phyloP scores from a whole-genome alignment of 495 filamentous ascomycete genomes.

The Astrothelium macrocarpum region DNA sequence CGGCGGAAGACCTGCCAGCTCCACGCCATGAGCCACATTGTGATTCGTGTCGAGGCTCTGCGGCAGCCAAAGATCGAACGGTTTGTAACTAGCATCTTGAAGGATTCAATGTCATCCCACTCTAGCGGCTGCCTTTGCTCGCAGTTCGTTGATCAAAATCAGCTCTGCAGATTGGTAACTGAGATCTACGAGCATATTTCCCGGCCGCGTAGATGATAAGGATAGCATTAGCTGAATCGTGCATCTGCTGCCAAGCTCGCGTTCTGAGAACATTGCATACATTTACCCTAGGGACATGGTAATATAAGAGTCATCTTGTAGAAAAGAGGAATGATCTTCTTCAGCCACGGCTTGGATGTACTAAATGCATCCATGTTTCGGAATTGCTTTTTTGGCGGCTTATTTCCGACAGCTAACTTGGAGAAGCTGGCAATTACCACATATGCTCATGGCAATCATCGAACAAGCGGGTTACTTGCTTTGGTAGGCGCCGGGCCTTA shows the following conservation, averaged over 20 bases:
- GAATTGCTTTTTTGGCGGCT: background rate
- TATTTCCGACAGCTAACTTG: background rate
- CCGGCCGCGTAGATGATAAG: too few species aligned
- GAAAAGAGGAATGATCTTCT: background rate
- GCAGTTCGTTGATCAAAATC: background rate
- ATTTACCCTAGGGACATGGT: background rate
- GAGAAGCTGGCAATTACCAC: background rate
- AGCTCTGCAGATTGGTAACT: background rate
- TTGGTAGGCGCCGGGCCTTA: background rate
- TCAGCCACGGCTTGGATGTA: too few species aligned
- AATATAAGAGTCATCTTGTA: background rate
- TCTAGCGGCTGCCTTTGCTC: background rate
- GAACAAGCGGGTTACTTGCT: background rate
- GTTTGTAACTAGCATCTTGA: background rate
- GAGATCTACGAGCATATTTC: too few species aligned
- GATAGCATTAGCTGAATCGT: too few species aligned
- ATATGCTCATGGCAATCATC: background rate
- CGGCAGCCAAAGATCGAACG: background rate
- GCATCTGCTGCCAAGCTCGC: too few species aligned
- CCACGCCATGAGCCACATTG: too few species aligned
- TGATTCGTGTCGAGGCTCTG: background rate
- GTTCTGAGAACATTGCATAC: background rate
- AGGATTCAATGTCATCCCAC: background rate
- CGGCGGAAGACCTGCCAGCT: too few species aligned
- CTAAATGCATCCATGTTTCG: background rate